Evolutionary conservation across 2,329 filamentous ascomycete species (phyloP), one percentile per base, ranked within the genome.

Genomic region (Fusarium dlaminii): DNA sequence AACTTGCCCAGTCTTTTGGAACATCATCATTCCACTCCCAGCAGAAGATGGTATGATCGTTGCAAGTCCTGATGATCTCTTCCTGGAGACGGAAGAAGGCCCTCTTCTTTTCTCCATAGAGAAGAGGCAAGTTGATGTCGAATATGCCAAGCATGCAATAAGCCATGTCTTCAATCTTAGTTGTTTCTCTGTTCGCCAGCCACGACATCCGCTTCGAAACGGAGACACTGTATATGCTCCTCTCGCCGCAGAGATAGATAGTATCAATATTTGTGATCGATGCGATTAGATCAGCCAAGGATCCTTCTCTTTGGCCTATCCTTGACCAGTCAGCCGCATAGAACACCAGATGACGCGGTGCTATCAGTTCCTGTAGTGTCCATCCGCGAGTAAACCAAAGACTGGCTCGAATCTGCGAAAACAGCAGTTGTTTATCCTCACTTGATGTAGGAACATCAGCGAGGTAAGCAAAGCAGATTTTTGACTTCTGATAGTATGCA

Each of bases 391-490:
- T 72, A 2, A 75, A 73, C 61, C 68, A 74, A 22, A 58, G 39
- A 14, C 63, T 63, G 2, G 6, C 20, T 15, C 17, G 22, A 7
- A 65, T n/a, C 15, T 59, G n/a, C 17, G 27, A 27, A 32, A 22
- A 22, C 22, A 82, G 54, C 77, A 43, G 8, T 13, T 30, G 15
- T 7, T 22, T 18, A 5, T 39, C 14, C 14, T 56, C 2, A 10
- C 7, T 29, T 8, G 34, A 17, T 14, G 62, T 87, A 90, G 1
- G 83, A 80, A 66, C 58, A n/a, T 67, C 65, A 3, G 4, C 55
- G 0, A 68, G 2, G 8, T 64, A 68, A 0, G 37, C 45, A 10
- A 22, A 59, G 39, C 65, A 68, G 3, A 64, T 1, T 15, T 36
- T 0, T 0, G 65, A 45, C 8, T 17, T 36, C 1, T 24, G 39